These are phyloP conservation scores for Talaromyces sp. DNA, from an alignment of 2,329 filamentous ascomycete species.

Conservation along the genomic window DNA sequence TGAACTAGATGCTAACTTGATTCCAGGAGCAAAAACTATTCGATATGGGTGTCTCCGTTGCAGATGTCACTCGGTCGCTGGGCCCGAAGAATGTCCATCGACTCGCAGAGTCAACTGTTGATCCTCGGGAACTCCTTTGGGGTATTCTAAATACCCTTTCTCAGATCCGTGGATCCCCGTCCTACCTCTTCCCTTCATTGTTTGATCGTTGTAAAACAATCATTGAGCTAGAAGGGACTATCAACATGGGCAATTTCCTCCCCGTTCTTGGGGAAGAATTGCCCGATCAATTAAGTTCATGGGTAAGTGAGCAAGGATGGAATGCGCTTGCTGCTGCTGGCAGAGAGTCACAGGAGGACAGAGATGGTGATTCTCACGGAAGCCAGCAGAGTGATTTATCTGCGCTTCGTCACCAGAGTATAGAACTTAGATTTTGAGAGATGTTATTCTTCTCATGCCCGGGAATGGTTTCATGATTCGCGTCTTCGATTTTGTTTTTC, in stretches of 20 bases:
- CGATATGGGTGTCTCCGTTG: constrained; percentile 37
- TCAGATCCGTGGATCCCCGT: constrained; percentile 43
- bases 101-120: constrained; percentile 34
- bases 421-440: not conserved
- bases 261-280: constrained; percentile 21
- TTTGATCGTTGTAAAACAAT: constrained; percentile 36
- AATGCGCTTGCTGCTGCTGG: constrained; percentile 1
- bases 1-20: too few species aligned
- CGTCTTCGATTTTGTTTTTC: not conserved
- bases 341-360: not conserved
- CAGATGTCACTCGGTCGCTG: constrained; percentile 38
- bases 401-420: not conserved
- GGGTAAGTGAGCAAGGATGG: constrained; percentile 22
- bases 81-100: constrained; percentile 29
- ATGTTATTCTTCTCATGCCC: not conserved
- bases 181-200: constrained; percentile 38
- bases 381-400: not conserved
- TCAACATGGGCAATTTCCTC: constrained; percentile 33
- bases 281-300: constrained; percentile 15
- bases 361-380: not conserved
- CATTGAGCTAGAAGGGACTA: constrained; percentile 34
- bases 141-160: constrained; percentile 42
- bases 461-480: not conserved
- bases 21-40: constrained; percentile 44
- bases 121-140: constrained; percentile 42